Evolutionary conservation across 768 basidiomycete genomes (phyloP), one percentile per base, ranked within the genome.

Genomic region (Leccinellum luteum): DNA sequence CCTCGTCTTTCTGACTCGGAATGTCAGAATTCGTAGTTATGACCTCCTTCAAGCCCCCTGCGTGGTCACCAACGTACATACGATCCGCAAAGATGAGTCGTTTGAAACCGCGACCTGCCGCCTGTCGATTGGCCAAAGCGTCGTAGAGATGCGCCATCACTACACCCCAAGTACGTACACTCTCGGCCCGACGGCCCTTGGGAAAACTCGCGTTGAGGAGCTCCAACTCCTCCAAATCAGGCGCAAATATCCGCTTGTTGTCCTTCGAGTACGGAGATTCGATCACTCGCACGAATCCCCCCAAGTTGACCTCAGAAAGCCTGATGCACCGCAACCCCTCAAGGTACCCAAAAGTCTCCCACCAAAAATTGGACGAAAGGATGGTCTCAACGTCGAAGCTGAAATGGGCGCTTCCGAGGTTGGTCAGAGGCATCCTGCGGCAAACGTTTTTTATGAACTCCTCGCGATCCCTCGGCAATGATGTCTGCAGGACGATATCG

Each of bases 301-400:
- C 48, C 48, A 65, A 32, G 34, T 43, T 35, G 48, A 52, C 56
- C 4, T 51, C 41, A 4, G 54, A 51, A 3, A 68, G 19, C 17
- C 17, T 51, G 17, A 69, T 54, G 51, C 59, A 47, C 34, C 34
- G 45, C 50, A 69, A 41, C 19, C 58, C 61, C 15, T 47, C 35
- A 14, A 62, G 57, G n/a, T 55, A 30, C 0, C 68, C 65, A 41
- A 68, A 60, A 10, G 60, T 47, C 44, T 34, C 48, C 28, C 6
- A 54, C 67, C 68, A 68, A 49, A 69, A 62, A 25, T 32, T 31
- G 2, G 50, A 30, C 2, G 63, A 62, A 45, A 64, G 51, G 15
- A 34, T 5, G 4, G 45, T 59, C 30, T 38, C 48, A 27, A 27
- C 6, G n/a, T 66, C 60, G 15, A 60, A 56, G 49, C 4, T 30